These are phyloP conservation scores for Phallus indusiatus DNA, from an alignment of 768 basidiomycete species.

Conservation along the genomic window DNA sequence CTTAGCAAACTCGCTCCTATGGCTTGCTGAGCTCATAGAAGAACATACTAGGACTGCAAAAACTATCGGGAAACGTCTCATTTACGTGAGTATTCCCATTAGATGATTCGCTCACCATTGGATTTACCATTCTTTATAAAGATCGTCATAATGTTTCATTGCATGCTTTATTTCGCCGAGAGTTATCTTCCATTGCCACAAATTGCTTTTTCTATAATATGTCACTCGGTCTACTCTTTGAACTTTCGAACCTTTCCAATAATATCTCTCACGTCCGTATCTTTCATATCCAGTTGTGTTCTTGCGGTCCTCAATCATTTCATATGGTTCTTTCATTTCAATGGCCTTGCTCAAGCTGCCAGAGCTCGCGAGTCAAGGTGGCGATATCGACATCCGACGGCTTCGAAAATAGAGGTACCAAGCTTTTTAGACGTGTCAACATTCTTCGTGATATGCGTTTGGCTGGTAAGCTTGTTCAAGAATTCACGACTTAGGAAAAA, in stretches of 20 bases:
- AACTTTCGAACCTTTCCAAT: conserved; percentile 95
- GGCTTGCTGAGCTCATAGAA: conserved; percentile 92
- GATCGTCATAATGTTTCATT: conserved; percentile 72
- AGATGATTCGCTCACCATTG: neutral
- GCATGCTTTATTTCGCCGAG: conserved; percentile 70
- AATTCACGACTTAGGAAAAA: too few relatives aligned
- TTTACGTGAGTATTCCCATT: conserved; percentile 57
- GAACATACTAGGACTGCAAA: conserved; percentile 85
- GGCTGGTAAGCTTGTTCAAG: conserved; percentile 38
- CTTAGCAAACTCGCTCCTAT: conserved; percentile 85
- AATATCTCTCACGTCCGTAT: conserved; percentile 78
- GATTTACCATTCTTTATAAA: conserved; percentile 23
- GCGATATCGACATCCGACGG: conserved; percentile 30
- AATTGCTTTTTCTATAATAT: conserved; percentile 67
- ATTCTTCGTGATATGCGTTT: conserved; percentile 80
- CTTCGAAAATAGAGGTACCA: conserved; percentile 23
- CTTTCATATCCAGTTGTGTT: conserved; percentile 78
- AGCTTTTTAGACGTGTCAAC: conserved; percentile 68
- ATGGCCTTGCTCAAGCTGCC: conserved; percentile 56
- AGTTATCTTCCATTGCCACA: conserved; percentile 61
- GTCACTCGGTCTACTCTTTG: conserved; percentile 84
- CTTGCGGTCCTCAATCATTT: conserved; percentile 89
- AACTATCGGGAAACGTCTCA: conserved; percentile 69
- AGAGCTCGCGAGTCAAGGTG: conserved; percentile 36
- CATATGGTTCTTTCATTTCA: conserved; percentile 94